Evolutionary conservation across 352 stramenopile genomes (phyloP).

Genomic region (Globisporangium carolinianum): DNA sequence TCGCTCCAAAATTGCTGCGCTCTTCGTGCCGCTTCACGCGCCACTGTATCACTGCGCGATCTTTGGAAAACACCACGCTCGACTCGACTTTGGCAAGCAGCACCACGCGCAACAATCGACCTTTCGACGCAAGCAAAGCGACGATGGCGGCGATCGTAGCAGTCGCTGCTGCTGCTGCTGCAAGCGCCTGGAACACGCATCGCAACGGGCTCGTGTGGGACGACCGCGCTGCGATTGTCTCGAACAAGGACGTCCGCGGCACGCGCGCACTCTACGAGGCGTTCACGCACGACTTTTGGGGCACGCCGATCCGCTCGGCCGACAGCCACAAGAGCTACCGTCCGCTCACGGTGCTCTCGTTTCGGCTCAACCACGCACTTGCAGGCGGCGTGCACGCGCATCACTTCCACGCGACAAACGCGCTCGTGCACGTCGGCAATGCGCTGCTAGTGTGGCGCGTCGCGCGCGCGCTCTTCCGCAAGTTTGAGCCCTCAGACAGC

Average conservation of each 20-base stretch:
- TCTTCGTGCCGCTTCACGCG: too few species aligned
- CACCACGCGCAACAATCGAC: too few species aligned
- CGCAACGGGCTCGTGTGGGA: constrained; percentile 79
- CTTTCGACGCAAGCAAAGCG: not conserved
- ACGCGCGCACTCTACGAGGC: constrained; percentile 23
- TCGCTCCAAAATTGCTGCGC: too few species aligned
- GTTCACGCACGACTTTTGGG: constrained; percentile 81
- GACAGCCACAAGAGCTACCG: constrained; percentile 83
- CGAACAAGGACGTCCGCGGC: constrained; percentile 41
- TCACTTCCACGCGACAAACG: constrained; percentile 62
- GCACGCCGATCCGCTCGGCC: constrained; percentile 35
- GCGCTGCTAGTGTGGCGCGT: constrained; percentile 52
- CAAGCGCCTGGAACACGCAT: constrained; percentile 42
- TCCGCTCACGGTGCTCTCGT: constrained; percentile 65
- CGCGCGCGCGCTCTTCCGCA: constrained; percentile 25
- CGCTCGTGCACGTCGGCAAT: constrained; percentile 49
- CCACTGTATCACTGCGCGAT: too few species aligned
- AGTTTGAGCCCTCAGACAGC: not conserved
- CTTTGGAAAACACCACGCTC: too few species aligned
- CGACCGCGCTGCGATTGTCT: constrained; percentile 63
- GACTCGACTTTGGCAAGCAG: too few species aligned
- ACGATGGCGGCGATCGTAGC: not conserved
- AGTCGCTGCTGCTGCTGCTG: constrained; percentile 23
- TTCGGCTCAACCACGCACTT: constrained; percentile 38
- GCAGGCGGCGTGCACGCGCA: constrained; percentile 11